Conservation (phyloP, 2,329 filamentous ascomycete genomes). For the Nemania abortiva region DNA sequence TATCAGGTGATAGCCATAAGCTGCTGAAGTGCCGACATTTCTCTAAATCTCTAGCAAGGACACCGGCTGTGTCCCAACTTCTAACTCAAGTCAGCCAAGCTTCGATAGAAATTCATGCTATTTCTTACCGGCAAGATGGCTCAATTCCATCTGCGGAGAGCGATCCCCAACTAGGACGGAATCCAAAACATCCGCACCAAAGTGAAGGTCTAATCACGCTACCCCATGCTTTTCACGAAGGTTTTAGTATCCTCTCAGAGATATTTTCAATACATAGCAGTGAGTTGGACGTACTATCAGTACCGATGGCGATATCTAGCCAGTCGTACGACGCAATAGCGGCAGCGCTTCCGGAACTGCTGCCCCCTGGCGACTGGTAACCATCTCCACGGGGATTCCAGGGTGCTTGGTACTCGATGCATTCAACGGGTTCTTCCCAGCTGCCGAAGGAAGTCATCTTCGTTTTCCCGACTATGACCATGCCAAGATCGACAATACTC, state of each 20-base stretch:
- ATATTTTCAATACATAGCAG: background rate
- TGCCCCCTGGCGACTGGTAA: background rate
- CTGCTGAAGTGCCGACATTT: background rate
- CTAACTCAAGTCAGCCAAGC: background rate
- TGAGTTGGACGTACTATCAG: background rate
- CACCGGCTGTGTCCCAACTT: background rate
- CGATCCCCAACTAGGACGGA: slow-evolving; percentile 5
- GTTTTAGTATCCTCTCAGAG: background rate
- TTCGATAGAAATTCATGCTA: background rate
- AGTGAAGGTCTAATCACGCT: background rate
- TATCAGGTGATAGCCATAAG: background rate
- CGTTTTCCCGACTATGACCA: slow-evolving; percentile 4
- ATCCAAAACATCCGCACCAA: slow-evolving; percentile 4
- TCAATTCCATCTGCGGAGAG: background rate
- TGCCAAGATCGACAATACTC: background rate
- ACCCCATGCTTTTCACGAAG: background rate
- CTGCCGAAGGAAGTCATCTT: background rate
- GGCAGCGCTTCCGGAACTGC: slow-evolving; percentile 1
- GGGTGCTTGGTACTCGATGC: background rate
- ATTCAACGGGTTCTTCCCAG: slow-evolving; percentile 2
- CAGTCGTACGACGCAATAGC: slow-evolving; percentile 2
- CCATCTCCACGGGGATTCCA: background rate
- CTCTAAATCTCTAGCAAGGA: background rate
- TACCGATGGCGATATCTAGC: slow-evolving; percentile 2
- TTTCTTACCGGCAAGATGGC: slow-evolving; percentile 6